Evolutionary conservation across 2,329 filamentous ascomycete species (phyloP), one percentile per base, ranked within the genome.

Genomic region (Fusarium sp.): DNA sequence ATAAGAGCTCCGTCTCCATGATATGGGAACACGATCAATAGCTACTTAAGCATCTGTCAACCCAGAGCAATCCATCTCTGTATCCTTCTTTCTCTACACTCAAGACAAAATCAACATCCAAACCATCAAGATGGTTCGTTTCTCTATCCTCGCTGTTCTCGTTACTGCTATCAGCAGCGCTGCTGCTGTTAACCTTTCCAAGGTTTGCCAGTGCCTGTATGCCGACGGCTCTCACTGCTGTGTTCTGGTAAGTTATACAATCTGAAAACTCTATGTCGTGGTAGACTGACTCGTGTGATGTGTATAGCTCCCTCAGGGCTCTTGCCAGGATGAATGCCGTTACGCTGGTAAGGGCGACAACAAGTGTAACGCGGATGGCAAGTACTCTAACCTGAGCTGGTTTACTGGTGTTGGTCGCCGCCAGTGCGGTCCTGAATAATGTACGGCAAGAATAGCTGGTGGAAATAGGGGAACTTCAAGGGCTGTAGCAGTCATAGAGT

Each of bases 401-500:
- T 47, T 47, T 1, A 47, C 44, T 8, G 44, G 44, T 16, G 6
- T 47, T 47, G 44, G 44, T 9, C 44, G 44, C 2, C 43, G n/a
- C 15, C 1, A 24, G 43, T 45, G 34, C 34, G 34, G 34, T 12
- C 34, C 34, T 7, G 34, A n/a, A 1, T 38, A 4, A 38, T 38
- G 18, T 18, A 10, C 10, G 10, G 6, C 6, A 38, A 38, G 18
- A n/a, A 7, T n/a, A 10, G 3, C 34, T 11, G 4, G 16, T 38
- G 1, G 9, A 18, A 4, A 38, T 11, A 3, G 16, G 16, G 32
- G 18, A 8, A 5, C 34, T 12, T 2, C 3, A n/a, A n/a, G 34
- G 10, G 10, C 18, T 12, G 34, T 38, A n/a, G 6, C 1, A n/a
- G 34, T 3, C 0, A n/a, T 12, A 7, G 2, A n/a, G 2, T n/a